Evolutionary conservation across 2,329 filamentous ascomycete species (phyloP), one percentile per base, ranked within the genome.

Genomic region (Cercospora zeina): DNA sequence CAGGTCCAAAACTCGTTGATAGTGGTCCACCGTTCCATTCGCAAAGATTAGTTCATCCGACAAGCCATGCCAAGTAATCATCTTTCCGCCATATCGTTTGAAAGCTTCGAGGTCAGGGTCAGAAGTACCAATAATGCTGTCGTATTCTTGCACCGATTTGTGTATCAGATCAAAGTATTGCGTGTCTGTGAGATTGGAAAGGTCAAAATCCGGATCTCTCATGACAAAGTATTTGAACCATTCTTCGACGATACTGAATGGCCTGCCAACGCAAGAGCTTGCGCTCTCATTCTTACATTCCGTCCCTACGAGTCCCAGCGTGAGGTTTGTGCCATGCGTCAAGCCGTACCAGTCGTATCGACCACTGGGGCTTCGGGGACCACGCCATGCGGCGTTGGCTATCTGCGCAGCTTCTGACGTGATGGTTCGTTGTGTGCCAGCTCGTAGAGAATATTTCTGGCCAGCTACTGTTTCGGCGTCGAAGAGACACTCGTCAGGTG

Each of bases 21-120:
- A 79, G 65, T 80, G 80, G 24, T 75, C 58, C 2, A 65, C 62
- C 0, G 74, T 77, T 2, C 77, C 75, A 8, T 73, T 70, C 1
- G 74, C 69, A 21, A 70, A 68, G 60, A 80, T 79, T 11, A 78
- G 62, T 19, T 74, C 62, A 62, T 79, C 77, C 2, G 71, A 72
- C 6, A 77, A 63, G 0, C 78, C 79, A 56, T 80, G 78, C 74
- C 75, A 80, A 1, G 73, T 75, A 14, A 81, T 72, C 67, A 81
- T 73, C 62, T 80, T 81, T 1, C 74, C 77, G 0, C 77, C 77
- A 1, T 66, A 60, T 0, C 66, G 54, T 30, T 71, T 71, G 67
- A 80, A 81, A 0, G 54, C 66, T 0, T 71, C 69, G 0, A 81
- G 70, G 62, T 80, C 73, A 1, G 77, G 73, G 47, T 77, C 69